Percentiles rank a stretch among this genome's conserved stretches.
Evolutionary conservation across 208 protist species (phyloP).

Genomic region (Dictyostelium gargantuum): DNA sequence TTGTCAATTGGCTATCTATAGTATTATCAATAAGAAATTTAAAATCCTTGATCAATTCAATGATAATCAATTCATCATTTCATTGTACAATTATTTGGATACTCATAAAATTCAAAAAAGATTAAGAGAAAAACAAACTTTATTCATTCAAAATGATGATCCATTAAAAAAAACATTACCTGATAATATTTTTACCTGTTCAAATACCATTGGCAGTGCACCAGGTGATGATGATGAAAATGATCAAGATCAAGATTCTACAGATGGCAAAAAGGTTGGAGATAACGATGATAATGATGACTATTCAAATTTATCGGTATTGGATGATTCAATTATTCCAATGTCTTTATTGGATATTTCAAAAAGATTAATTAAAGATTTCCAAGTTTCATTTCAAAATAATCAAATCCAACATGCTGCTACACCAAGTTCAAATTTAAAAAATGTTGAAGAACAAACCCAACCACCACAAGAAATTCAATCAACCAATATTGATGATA

Average conservation of each 20-base stretch:
- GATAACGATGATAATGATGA: not conserved
- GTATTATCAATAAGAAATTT: conserved; percentile 41
- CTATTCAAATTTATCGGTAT: not conserved
- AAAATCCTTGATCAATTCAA: conserved; percentile 39
- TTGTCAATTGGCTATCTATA: conserved; percentile 33
- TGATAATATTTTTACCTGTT: not conserved
- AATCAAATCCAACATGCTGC: not conserved
- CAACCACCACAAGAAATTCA: not conserved
- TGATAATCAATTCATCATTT: not conserved
- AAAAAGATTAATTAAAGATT: conserved; percentile 59
- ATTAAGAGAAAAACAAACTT: conserved; percentile 2
- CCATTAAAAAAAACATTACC: not conserved
- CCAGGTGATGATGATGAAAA: not conserved
- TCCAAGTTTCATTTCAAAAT: conserved; percentile 41
- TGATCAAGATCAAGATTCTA: not conserved
- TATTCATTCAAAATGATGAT: conserved; percentile 1
- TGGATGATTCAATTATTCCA: conserved; percentile 50
- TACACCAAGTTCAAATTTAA: not conserved
- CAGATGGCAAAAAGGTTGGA: not conserved
- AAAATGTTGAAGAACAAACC: not conserved
- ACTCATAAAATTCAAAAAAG: conserved; percentile 20
- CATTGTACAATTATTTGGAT: conserved; percentile 28
- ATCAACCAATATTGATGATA: too few relatives aligned
- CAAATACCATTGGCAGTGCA: too few relatives aligned
- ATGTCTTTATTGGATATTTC: conserved; percentile 55